Evolutionary conservation across 805 yeast genomes (phyloP).

Genomic region (Candida sphagnicola): DNA sequence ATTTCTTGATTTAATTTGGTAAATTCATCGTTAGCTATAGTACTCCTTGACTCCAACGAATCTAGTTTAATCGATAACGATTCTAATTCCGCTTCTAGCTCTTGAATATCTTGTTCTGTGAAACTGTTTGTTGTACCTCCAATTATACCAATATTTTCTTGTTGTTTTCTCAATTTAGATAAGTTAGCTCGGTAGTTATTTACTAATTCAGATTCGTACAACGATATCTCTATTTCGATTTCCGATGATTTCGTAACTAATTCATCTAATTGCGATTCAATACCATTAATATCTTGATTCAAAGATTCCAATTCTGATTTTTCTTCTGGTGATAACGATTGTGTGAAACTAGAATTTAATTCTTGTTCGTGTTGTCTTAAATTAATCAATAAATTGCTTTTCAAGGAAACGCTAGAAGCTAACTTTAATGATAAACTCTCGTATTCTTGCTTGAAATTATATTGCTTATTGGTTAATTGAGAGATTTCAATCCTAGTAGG

Average conservation of each 20-base stretch:
- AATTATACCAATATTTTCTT: slow-evolving; percentile 2
- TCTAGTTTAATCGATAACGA: slow-evolving; percentile 21
- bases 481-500: slow-evolving; percentile 41
- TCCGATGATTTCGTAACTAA: slow-evolving; percentile 35
- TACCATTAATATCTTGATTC: slow-evolving; percentile 27
- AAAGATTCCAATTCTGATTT: slow-evolving; percentile 33
- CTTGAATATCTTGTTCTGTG: slow-evolving; percentile 10
- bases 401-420: slow-evolving; percentile 27
- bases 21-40: slow-evolving; percentile 20
- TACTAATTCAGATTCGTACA: slow-evolving; percentile 52
- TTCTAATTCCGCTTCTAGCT: slow-evolving; percentile 22
- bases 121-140: slow-evolving; percentile 12
- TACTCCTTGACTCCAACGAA: slow-evolving; percentile 24
- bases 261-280: slow-evolving; percentile 39
- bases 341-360: slow-evolving; percentile 48
- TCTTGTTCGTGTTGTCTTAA: slow-evolving; percentile 46
- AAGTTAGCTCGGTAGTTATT: slow-evolving; percentile 54
- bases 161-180: slow-evolving; percentile 14
- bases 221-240: slow-evolving; percentile 45
- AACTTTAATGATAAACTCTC: slow-evolving; percentile 29
- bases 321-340: slow-evolving; percentile 51
- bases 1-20: slow-evolving; percentile 28
- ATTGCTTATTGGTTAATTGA: slow-evolving; percentile 37
- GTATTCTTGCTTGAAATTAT: slow-evolving; percentile 42
- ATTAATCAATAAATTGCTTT: slow-evolving; percentile 35